Base-by-base conservation (phyloP, 352 stramenopile species). In the Nothophytophthora sp. region DNA sequence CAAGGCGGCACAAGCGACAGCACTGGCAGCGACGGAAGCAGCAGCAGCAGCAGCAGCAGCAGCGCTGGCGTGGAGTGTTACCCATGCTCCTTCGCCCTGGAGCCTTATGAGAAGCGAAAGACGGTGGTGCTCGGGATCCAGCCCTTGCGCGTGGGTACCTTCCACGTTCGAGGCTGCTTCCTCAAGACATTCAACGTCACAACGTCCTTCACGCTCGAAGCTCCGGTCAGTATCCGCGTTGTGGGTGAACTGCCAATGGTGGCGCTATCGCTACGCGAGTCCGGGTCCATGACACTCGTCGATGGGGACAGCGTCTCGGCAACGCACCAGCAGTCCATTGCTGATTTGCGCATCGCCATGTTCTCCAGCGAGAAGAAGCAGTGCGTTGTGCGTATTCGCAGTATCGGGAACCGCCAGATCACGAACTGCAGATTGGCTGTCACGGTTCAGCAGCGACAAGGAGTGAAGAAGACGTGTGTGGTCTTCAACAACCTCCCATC, bases 291-390 rank as follows among this genome's bases (percentile, higher is more conserved):
- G 48, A 20, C 38, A 39, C 53, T 72, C 27, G 13, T 52, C 1
- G 46, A 50, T 35, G 45, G 30, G 1, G 20, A 48, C 0, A 56
- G 46, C 8, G 16, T 22, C 40, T 34, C 10, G 16, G 34, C 12
- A 12, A 32, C 32, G 29, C 50, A 15, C 22, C 18, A 60, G 30
- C 47, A 13, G 6, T 7, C 18, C 11, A 20, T 22, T 27, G 28
- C 44, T 15, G 63, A 69, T 15, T 34, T 67, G 27, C 69, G 63
- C 8, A 66, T 90, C 12, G 72, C 69, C 16, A 88, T 92, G 76
- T 89, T 87, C 57, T 53, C 63, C 20, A 85, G 68, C 25, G 81
- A 92, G 51, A 83, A 55, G 12, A 90, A 85, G 34, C 68, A 55
- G 18, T 89, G 60, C 38, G 60, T 75, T 44, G 35, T 92, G 28